These are phyloP conservation scores for Fusarium sp. DNA, from an alignment of 2,329 filamentous ascomycete genomes.

Conservation along the genomic window DNA sequence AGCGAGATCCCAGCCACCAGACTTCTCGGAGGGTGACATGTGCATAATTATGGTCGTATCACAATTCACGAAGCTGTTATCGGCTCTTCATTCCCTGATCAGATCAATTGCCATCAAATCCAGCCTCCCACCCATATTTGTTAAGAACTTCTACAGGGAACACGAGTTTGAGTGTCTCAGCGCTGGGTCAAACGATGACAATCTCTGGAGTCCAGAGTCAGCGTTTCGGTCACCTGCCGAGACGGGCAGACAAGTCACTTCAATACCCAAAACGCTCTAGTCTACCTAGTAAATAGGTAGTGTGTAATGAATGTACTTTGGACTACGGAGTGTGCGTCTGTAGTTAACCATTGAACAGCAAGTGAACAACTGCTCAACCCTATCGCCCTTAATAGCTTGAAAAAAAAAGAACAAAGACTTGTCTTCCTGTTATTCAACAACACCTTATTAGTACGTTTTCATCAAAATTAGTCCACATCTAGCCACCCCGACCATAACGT, in stretches of 20 bases:
- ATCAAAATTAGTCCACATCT: too few relatives aligned
- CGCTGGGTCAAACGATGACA: constrained; percentile 18
- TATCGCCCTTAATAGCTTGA: not conserved
- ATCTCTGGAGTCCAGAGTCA: constrained; percentile 3
- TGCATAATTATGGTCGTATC: not conserved
- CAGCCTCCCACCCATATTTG: not conserved
- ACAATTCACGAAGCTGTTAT: not conserved
- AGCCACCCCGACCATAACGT: not conserved
- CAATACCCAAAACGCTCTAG: not conserved
- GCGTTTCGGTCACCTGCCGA: constrained; percentile 15
- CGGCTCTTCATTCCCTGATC: not conserved
- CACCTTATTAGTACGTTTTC: not conserved
- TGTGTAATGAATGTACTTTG: too few relatives aligned
- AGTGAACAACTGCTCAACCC: not conserved
- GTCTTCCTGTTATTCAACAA: not conserved
- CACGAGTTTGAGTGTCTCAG: not conserved
- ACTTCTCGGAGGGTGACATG: not conserved
- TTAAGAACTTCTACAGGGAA: not conserved
- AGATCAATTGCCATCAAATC: not conserved
- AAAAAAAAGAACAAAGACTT: not conserved
- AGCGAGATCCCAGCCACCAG: constrained; percentile 14
- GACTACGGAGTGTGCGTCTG: not conserved
- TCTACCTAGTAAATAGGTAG: not conserved
- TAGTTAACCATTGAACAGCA: not conserved
- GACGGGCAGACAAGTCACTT: constrained; percentile 9